Conservation (phyloP, 257 asterid genomes). For the Leonotis leonurus region DNA sequence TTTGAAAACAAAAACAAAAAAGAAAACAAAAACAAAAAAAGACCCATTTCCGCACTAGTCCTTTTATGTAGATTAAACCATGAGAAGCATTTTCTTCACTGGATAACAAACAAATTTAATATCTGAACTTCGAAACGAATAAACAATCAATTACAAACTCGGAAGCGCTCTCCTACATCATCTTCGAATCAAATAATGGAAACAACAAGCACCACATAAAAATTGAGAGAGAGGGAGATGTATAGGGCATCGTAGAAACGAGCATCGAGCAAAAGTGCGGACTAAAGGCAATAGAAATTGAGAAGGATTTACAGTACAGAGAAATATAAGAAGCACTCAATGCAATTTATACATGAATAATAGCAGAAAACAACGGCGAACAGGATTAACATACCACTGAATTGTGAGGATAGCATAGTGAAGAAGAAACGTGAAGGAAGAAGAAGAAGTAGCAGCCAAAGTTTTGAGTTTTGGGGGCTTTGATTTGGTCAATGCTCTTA, state of each 20-base stretch:
- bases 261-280: not conserved
- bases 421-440: constrained; percentile 12
- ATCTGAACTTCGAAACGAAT: not conserved
- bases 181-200: constrained; percentile 1
- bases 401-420: not conserved
- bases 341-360: not conserved
- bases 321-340: not conserved
- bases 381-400: constrained; percentile 18
- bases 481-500: constrained; percentile 14
- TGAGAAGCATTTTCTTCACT: not conserved
- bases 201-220: not conserved
- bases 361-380: not conserved
- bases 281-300: not conserved
- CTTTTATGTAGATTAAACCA: not conserved
- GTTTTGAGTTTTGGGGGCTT: not conserved
- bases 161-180: not conserved
- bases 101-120: not conserved
- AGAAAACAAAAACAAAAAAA: no score
- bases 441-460: not conserved
- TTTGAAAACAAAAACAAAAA: not conserved
- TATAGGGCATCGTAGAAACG: not conserved
- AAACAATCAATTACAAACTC: not conserved
- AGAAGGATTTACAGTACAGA: not conserved
- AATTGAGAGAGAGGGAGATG: not conserved
- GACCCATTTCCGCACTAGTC: not conserved